A percentile compares a stretch with the other conserved stretches of the same genome.
phyloP scores from a whole-genome alignment of 208 protist genomes.

The Trypanosoma grayi region DNA sequence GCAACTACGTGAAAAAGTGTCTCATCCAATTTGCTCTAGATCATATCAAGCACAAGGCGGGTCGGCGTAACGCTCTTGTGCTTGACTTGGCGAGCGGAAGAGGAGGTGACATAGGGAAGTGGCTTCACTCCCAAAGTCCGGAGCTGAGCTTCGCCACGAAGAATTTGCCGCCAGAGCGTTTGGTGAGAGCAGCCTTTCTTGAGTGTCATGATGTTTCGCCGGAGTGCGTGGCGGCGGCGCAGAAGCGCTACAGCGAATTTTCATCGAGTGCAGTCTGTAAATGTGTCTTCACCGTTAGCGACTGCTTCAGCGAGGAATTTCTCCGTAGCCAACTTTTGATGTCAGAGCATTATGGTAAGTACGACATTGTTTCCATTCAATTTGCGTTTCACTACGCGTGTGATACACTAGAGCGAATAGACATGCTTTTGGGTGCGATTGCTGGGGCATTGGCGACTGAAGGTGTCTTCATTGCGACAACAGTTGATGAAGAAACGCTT shows the following conservation, averaged over 20 bases:
- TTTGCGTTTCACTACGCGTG: constrained; percentile 91
- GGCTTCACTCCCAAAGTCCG: constrained; percentile 73
- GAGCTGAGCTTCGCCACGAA: constrained; percentile 23
- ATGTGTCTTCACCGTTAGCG: constrained; percentile 62
- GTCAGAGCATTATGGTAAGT: constrained; percentile 40
- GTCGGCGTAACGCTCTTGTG: constrained; percentile 28
- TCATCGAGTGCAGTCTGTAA: constrained; percentile 17
- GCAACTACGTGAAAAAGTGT: constrained; percentile 84
- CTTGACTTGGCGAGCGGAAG: constrained; percentile 80
- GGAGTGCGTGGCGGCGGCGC: constrained; percentile 69
- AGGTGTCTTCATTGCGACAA: constrained; percentile 78
- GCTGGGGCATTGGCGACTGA: constrained; percentile 39
- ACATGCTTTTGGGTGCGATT: constrained; percentile 41
- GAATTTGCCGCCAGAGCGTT: constrained; percentile 14
- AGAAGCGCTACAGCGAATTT: constrained; percentile 44
- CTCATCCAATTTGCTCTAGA: constrained; percentile 82
- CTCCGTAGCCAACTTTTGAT: constrained; percentile 32
- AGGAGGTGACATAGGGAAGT: constrained; percentile 89
- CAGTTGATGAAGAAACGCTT: constrained; percentile 52
- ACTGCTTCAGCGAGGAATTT: constrained; percentile 76
- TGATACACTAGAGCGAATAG: constrained; percentile 36
- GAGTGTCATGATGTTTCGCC: constrained; percentile 78
- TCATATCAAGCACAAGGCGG: constrained; percentile 11
- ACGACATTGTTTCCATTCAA: constrained; percentile 76
- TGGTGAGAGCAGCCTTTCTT: constrained; percentile 11